Evolutionary conservation across 768 basidiomycete species (phyloP).

Genomic region (Pilatotrama ljubarskyi): DNA sequence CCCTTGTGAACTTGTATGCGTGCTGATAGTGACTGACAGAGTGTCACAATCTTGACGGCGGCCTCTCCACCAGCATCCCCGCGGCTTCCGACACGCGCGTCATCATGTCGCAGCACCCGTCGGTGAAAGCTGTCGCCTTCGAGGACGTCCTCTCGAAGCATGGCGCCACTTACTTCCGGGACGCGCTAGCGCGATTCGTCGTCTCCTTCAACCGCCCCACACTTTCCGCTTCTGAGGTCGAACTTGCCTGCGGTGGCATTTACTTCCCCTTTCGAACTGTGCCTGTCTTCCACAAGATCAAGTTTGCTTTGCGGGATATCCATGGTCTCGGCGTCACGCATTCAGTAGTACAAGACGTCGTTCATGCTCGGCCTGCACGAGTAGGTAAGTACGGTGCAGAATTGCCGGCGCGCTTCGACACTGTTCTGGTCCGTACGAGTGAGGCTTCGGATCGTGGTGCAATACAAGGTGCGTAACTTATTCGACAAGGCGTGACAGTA

Average conservation of each 20-base stretch:
- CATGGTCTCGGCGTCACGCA: neutral
- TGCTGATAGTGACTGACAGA: too few species aligned
- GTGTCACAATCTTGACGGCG: neutral
- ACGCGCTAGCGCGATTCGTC: constrained; percentile 11
- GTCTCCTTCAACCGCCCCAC: neutral
- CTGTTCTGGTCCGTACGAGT: neutral
- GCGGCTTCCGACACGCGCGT: neutral
- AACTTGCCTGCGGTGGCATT: neutral
- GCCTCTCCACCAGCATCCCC: too few species aligned
- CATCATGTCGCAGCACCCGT: constrained; percentile 3
- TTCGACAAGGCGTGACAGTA: too few species aligned
- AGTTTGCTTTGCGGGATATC: neutral
- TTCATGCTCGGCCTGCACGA: constrained; percentile 1
- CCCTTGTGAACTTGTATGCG: too few species aligned
- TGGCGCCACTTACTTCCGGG: neutral
- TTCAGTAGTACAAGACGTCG: neutral
- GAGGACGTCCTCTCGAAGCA: neutral
- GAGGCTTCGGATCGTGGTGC: neutral
- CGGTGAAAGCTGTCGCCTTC: neutral
- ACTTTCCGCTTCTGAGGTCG: neutral
- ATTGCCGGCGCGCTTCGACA: constrained; percentile 5
- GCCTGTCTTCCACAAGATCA: constrained; percentile 16
- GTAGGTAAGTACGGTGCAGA: neutral
- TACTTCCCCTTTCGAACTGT: constrained; percentile 14
- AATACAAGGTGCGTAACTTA: neutral